Evolutionary conservation across 768 basidiomycete genomes (phyloP), one percentile per base, ranked within the genome.

Genomic region (Cystofilobasidium bisporidii): DNA sequence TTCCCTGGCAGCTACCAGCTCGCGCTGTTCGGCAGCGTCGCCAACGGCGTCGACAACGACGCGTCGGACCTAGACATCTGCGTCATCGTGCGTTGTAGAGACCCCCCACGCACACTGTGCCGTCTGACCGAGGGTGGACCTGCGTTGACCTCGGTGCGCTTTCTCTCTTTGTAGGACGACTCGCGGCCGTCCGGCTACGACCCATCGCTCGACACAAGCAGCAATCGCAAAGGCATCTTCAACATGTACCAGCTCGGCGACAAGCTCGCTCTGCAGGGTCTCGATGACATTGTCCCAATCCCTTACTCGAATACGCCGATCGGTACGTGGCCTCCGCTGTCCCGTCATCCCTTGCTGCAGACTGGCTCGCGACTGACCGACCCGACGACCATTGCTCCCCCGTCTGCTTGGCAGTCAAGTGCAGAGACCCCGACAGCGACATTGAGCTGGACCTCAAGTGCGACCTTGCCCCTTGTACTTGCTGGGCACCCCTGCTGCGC

Each of bases 401-500:
- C 57, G 50, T 36, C 45, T 53, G 24, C 50, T 53, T 14, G 2
- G 2, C 50, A 67, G 66, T 67, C 60, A 67, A 67, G n/a, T 60
- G 45, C 26, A 11, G 24, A 3, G 66, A 67, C 50, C 66, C 66
- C 2, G 22, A 17, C 2, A 55, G 48, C n/a, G 45, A 36, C n/a
- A 67, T 67, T 15, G 66, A 67, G 40, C 38, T 67, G 20, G 66
- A 67, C 43, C 50, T 67, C 50, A 67, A 67, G 66, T 67, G 30
- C 48, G 66, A 17, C 24, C 8, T 8, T 12, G 24, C 30, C 3
- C 10, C 20, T 12, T 10, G 2, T n/a, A n/a, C 26, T 24, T 22
- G 26, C 53, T 26, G 18, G 17, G n/a, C 20, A n/a, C n/a, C 47
- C 22, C 33, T 0, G 33, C 11, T 17, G 14, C 57, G 18, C 28